These are phyloP conservation scores for Chrysophaeum taylorii DNA, from an alignment of 352 stramenopile genomes.

Conservation along the genomic window DNA sequence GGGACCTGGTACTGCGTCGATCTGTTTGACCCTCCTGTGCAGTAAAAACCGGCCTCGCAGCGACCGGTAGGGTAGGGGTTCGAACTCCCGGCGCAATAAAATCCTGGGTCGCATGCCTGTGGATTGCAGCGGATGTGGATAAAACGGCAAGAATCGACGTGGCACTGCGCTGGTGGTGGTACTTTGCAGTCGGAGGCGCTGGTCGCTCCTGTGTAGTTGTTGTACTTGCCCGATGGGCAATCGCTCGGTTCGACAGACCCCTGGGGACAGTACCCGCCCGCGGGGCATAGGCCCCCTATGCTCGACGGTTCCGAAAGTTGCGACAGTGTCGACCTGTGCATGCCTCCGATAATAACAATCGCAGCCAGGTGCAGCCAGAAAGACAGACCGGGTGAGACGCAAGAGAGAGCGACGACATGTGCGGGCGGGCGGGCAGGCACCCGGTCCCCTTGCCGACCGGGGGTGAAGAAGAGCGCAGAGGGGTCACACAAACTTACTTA, in stretches of 20 bases:
- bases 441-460: too few relatives aligned
- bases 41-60: slow-evolving; percentile 21
- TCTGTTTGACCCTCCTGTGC: slow-evolving; percentile 12
- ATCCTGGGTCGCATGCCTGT: slow-evolving; percentile 12
- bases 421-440: too few relatives aligned
- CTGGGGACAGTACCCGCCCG: slow-evolving; percentile 52
- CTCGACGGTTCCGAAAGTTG: slow-evolving; percentile 16
- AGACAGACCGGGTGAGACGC: too few relatives aligned
- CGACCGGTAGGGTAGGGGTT: slow-evolving; percentile 16
- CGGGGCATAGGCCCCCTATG: slow-evolving; percentile 44
- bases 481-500: slow-evolving; percentile 14
- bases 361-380: too few relatives aligned
- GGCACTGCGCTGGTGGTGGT: too few relatives aligned
- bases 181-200: slow-evolving; percentile 15
- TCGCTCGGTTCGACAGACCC: slow-evolving; percentile 42
- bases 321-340: not conserved
- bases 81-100: slow-evolving; percentile 17
- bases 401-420: too few relatives aligned
- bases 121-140: too few relatives aligned
- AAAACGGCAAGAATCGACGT: too few relatives aligned
- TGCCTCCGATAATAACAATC: too few relatives aligned
- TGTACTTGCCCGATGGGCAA: slow-evolving; percentile 47
- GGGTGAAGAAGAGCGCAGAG: slow-evolving; percentile 2
- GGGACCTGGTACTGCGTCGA: slow-evolving; percentile 39
- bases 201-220: slow-evolving; percentile 18